Evolutionary conservation across 495 filamentous ascomycete species (phyloP), one percentile per base, ranked within the genome.

Genomic region (Tetracladium setigerum): DNA sequence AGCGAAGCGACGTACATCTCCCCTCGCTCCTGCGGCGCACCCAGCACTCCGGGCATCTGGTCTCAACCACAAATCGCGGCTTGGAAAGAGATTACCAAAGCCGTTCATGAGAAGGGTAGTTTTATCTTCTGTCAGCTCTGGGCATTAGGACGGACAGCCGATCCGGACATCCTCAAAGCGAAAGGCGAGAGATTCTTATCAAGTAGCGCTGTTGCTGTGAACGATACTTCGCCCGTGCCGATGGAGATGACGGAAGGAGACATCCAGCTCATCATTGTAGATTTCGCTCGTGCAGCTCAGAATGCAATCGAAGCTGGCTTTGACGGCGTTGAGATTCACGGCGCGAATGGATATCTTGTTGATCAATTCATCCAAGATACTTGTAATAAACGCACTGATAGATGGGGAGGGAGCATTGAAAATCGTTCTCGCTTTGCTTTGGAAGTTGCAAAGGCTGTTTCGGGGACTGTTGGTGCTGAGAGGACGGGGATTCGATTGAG

Each of bases 321-420:
- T 46, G 84, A 88, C 53, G 84, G 81, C 19, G 81, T 89, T 8
- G 85, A 89, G 65, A 67, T 87, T 44, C 83, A 87, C 57, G 44
- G 32, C 13, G 44, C 16, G 14, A 46, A 46, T 38, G 44, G 44
- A 27, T 46, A 38, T 27, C 44, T 46, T 16, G 15, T 46, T 2
- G 44, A 46, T 30, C 16, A 14, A 16, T 46, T 38, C 24, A 17
- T 37, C 13, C 34, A 37, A 17, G 9, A 27, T 30, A 46, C 36
- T 38, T 24, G 36, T 9, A 83, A 83, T 64, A 63, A 66, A 43
- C 69, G 80, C 8, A 77, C 70, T 12, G 81, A 84, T 53, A 49
- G 63, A 11, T 84, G 83, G 53, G 81, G 81, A 14, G 80, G 79
- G 16, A 63, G 61, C 41, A 77, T 82, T 36, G 72, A 78, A 63